Conservation (phyloP, 2,329 filamentous ascomycete genomes). For the Calonectria fujianensis region DNA sequence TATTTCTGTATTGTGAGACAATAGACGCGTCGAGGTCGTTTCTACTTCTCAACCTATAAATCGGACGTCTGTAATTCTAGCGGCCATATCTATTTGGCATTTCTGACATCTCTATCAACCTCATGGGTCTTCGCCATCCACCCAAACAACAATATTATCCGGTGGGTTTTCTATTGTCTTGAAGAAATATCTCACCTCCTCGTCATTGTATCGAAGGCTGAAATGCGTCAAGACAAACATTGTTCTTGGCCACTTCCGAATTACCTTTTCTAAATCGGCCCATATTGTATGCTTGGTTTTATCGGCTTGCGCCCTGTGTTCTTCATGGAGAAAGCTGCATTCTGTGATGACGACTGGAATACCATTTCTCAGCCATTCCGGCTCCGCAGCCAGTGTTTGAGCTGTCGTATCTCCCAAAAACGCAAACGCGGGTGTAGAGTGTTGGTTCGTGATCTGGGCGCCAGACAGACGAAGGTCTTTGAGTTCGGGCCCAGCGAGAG, state of each 20-base stretch:
- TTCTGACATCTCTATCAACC: too few species aligned
- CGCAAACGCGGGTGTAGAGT: slow-evolving; percentile 65
- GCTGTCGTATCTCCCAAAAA: slow-evolving; percentile 70
- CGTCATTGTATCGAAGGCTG: slow-evolving; percentile 66
- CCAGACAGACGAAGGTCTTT: slow-evolving; percentile 62
- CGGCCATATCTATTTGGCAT: too few species aligned
- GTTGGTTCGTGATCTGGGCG: slow-evolving; percentile 62
- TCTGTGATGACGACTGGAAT: slow-evolving; percentile 69
- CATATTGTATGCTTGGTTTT: slow-evolving; percentile 70
- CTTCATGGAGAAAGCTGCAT: slow-evolving; percentile 68
- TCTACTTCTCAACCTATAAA: too few species aligned
- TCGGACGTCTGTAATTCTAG: too few species aligned
- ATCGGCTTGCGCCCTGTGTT: slow-evolving; percentile 65
- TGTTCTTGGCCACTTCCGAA: slow-evolving; percentile 64
- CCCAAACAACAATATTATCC: slow-evolving; percentile 68
- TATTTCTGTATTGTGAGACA: too few species aligned
- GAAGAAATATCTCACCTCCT: slow-evolving; percentile 65
- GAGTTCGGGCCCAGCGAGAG: slow-evolving; percentile 61
- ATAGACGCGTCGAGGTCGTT: too few species aligned
- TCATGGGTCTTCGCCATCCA: slow-evolving; percentile 59
- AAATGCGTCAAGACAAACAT: slow-evolving; percentile 70
- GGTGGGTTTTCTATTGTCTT: slow-evolving; percentile 61
- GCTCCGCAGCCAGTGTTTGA: slow-evolving; percentile 61
- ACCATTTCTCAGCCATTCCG: slow-evolving; percentile 62
- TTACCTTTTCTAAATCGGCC: slow-evolving; percentile 66